phyloP scores from a whole-genome alignment of 345 rosid genomes.

The Arabis alpina region DNA sequence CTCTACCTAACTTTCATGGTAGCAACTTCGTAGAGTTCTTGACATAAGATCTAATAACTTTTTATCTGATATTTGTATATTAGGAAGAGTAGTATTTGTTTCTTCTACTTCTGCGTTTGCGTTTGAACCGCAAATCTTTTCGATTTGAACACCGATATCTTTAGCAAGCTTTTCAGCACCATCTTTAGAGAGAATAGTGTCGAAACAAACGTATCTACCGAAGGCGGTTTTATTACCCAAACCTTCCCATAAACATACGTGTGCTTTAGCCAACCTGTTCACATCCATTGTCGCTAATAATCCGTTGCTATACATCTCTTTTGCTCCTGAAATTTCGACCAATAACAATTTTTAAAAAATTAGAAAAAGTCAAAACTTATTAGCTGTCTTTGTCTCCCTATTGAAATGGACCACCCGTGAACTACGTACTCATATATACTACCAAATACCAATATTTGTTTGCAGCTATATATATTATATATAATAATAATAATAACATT shows the following conservation, averaged over 20 bases:
- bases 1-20: constrained; percentile 32
- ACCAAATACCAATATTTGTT: neutral
- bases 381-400: constrained; percentile 30
- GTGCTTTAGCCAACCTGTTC: constrained; percentile 67
- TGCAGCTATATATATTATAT: neutral
- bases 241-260: constrained; percentile 59
- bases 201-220: constrained; percentile 76
- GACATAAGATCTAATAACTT: constrained; percentile 63
- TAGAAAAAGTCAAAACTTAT: constrained; percentile 22
- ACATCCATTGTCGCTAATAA: constrained; percentile 67
- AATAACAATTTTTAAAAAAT: no score
- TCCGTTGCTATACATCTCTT: constrained; percentile 64
- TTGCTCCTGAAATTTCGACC: constrained; percentile 29
- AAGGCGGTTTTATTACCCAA: constrained; percentile 58
- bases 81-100: constrained; percentile 11
- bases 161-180: constrained; percentile 55
- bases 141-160: constrained; percentile 55
- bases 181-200: constrained; percentile 52
- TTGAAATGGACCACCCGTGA: constrained; percentile 34
- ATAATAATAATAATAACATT: constrained; percentile 2
- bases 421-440: constrained; percentile 13
- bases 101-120: constrained; percentile 14
- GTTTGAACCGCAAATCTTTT: constrained; percentile 53
- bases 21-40: constrained; percentile 51
- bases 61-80: constrained; percentile 51